A percentile compares a stretch with the other conserved stretches of the same genome.
Evolutionary conservation across 1,284 basidiomycete species (phyloP).

Genomic region (Irpex rosettiformis): DNA sequence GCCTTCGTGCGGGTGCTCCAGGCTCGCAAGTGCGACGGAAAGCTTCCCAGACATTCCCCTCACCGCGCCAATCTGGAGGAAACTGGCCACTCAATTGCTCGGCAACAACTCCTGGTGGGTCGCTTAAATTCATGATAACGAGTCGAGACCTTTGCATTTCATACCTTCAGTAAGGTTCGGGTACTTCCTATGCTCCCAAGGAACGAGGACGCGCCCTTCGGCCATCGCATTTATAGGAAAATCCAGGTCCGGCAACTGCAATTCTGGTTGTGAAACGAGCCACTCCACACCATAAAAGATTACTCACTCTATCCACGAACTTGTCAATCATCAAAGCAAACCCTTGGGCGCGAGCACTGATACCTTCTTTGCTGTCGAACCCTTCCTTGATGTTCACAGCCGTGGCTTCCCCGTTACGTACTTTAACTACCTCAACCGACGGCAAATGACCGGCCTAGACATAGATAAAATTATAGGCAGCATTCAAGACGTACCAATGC

Average conservation of each 20-base stretch:
- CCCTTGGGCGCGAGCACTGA: constrained; percentile 73
- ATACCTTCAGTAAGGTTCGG: constrained; percentile 67
- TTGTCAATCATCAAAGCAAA: constrained; percentile 72
- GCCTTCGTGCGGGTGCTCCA: constrained; percentile 70
- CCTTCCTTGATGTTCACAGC: constrained; percentile 61
- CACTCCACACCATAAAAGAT: not conserved
- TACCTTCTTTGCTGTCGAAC: constrained; percentile 57
- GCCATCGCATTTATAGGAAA: constrained; percentile 90
- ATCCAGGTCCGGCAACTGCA: constrained; percentile 84
- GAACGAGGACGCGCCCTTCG: constrained; percentile 86
- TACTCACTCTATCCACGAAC: constrained; percentile 62
- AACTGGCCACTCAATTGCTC: constrained; percentile 69
- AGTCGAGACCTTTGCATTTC: constrained; percentile 13
- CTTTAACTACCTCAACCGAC: constrained; percentile 81
- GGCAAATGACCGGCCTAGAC: constrained; percentile 71
- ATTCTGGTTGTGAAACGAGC: constrained; percentile 8
- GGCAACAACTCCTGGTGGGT: constrained; percentile 48
- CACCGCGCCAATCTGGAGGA: constrained; percentile 77
- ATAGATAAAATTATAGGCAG: not conserved
- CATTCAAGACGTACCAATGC: not conserved
- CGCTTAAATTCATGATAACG: constrained; percentile 12
- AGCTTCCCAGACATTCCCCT: constrained; percentile 88
- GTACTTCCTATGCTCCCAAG: constrained; percentile 76
- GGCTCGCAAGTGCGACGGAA: constrained; percentile 90
- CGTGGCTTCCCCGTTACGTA: constrained; percentile 61